Evolutionary conservation across 2,329 filamentous ascomycete genomes (phyloP).

Genomic region (Aspergillus unguis): DNA sequence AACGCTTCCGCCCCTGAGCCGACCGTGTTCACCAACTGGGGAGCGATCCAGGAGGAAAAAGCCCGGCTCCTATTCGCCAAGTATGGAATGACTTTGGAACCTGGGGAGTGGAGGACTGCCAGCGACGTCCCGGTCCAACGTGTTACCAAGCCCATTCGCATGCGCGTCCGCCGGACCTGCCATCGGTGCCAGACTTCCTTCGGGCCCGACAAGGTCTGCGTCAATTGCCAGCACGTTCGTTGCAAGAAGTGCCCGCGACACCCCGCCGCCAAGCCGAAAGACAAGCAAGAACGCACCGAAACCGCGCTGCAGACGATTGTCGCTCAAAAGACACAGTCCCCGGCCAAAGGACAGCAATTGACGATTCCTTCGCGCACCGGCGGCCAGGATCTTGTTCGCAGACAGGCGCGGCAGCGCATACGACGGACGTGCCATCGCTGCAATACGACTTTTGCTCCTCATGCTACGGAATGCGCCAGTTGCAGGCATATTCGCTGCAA

Average conservation of each 20-base stretch:
- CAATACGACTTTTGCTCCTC: constrained; percentile 57
- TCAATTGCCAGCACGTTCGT: constrained; percentile 71
- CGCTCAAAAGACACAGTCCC: constrained; percentile 23
- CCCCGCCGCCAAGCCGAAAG: constrained; percentile 63
- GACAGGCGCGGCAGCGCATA: constrained; percentile 68
- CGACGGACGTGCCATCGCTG: constrained; percentile 76
- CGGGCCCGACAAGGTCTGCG: constrained; percentile 68
- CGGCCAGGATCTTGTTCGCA: constrained; percentile 68
- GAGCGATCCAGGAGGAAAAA: constrained; percentile 41
- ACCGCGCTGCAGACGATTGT: constrained; percentile 21
- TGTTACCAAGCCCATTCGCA: constrained; percentile 46
- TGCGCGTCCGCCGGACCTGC: constrained; percentile 59
- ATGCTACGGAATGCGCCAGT: constrained; percentile 61
- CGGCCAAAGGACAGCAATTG: constrained; percentile 31
- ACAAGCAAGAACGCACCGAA: constrained; percentile 50
- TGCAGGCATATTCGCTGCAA: constrained; percentile 75
- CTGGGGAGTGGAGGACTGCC: constrained; percentile 41
- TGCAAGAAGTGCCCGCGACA: constrained; percentile 78
- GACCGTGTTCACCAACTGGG: constrained; percentile 31
- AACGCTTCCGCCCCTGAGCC: constrained; percentile 15
- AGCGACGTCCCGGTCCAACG: constrained; percentile 36
- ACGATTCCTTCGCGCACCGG: constrained; percentile 62
- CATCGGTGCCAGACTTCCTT: constrained; percentile 77
- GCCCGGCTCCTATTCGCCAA: constrained; percentile 46
- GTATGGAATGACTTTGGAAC: constrained; percentile 45